phyloP scores from a whole-genome alignment of 1,284 basidiomycete genomes.

The Sporisorium exsertum region DNA sequence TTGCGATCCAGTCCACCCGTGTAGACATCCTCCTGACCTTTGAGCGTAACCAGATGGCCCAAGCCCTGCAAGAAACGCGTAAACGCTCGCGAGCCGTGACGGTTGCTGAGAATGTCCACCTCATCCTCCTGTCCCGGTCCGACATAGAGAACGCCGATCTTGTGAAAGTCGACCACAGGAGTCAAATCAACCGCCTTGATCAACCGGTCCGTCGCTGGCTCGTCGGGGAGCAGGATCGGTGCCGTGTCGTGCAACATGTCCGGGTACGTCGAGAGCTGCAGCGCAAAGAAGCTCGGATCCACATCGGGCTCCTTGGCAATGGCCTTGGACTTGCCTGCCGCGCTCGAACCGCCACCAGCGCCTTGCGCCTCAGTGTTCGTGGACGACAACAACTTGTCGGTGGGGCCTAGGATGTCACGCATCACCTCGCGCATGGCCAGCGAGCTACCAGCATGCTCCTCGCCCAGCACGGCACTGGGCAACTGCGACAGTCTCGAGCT shows the following conservation, averaged over 20 bases:
- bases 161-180: conserved; percentile 96
- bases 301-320: conserved; percentile 70
- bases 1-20: conserved; percentile 89
- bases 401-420: conserved; percentile 43
- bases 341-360: background rate
- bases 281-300: conserved; percentile 86
- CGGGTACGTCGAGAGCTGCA: conserved; percentile 79
- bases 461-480: conserved; percentile 14
- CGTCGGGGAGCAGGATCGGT: conserved; percentile 71
- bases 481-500: background rate
- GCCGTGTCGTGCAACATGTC: conserved; percentile 67
- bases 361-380: background rate
- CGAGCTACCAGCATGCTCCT: conserved; percentile 28
- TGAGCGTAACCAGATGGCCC: conserved; percentile 88
- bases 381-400: conserved; percentile 12
- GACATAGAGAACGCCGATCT: conserved; percentile 95
- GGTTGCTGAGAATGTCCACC: conserved; percentile 87
- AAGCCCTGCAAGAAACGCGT: conserved; percentile 90
- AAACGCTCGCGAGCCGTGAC: conserved; percentile 93
- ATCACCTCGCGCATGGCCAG: conserved; percentile 52
- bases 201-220: conserved; percentile 75
- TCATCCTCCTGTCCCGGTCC: conserved; percentile 89
- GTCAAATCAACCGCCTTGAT: conserved; percentile 83
- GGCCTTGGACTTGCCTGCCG: conserved; percentile 12
- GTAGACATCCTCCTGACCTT: conserved; percentile 85